Percentiles rank a stretch among this genome's conserved stretches.
Conservation (phyloP, 2,329 filamentous ascomycete genomes). For the Aurifilum marmelostoma region DNA sequence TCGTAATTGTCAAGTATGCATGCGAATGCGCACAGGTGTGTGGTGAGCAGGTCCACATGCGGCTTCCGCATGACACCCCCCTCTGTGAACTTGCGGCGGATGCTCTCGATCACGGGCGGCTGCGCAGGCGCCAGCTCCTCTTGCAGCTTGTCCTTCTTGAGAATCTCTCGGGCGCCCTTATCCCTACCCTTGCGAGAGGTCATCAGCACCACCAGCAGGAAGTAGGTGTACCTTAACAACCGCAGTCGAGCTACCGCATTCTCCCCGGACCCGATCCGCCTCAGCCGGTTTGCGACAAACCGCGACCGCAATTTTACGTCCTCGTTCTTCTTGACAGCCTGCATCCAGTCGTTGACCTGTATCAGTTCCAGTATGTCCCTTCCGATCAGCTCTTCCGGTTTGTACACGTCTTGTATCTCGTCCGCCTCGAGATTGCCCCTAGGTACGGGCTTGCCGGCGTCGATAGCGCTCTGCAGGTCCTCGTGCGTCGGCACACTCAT, state of each 20-base stretch:
- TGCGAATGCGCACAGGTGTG: constrained; percentile 72
- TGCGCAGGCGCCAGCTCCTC: constrained; percentile 61
- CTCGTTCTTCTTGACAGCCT: constrained; percentile 62
- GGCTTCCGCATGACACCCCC: constrained; percentile 69
- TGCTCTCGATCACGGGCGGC: constrained; percentile 65
- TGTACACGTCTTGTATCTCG: constrained; percentile 74
- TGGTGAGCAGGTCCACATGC: constrained; percentile 71
- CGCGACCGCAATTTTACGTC: constrained; percentile 60
- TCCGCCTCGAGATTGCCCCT: constrained; percentile 68
- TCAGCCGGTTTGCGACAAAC: constrained; percentile 68
- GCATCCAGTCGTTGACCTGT: constrained; percentile 74
- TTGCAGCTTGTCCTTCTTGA: constrained; percentile 63
- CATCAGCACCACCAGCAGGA: constrained; percentile 58
- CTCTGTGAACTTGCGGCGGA: constrained; percentile 71
- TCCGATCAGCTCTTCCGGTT: constrained; percentile 67
- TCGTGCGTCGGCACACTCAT: constrained; percentile 69
- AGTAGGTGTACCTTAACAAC: constrained; percentile 63
- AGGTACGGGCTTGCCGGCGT: constrained; percentile 74
- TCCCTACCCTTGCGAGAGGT: constrained; percentile 50
- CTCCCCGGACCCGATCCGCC: constrained; percentile 55
- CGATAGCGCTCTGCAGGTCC: constrained; percentile 65
- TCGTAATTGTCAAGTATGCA: constrained; percentile 74
- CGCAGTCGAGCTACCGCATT: constrained; percentile 57
- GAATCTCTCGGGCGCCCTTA: constrained; percentile 55
- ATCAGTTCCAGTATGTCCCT: constrained; percentile 68